Base-by-base conservation (phyloP, 768 basidiomycete genomes). In the Pleurotus platypus region DNA sequence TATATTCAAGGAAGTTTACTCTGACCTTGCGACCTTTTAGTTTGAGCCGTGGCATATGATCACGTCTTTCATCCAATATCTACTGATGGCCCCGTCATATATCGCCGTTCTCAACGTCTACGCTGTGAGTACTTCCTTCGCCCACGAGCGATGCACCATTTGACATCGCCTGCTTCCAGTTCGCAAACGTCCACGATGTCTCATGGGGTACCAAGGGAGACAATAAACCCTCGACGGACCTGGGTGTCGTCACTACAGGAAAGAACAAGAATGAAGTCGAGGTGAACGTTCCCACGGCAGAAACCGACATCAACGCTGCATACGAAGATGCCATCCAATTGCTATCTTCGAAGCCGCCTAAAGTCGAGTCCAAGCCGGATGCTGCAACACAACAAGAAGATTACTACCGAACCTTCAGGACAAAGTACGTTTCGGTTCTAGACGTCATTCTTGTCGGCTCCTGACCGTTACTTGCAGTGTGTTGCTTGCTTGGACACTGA, bases 21-120 rank as follows among this genome's bases (percentile, higher is more conserved):
- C 48, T 15, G 18, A 49, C 54, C 24, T 26, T 26, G 20, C 54
- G 45, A 5, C 13, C 15, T 9, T 9, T 22, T 42, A 96, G 86
- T 86, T 97, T 63, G 94, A 98, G 63, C 96, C 96, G 2, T 97
- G 94, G 93, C 97, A 99, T 69, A 91, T 99, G 93, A 78, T 99
- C 65, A 98, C 97, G 0, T 92, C 90, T 4, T 95, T 98, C 73
- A 24, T 94, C n/a, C 96, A 94, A 68, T 96, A 95, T 66, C 69
- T 90, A 20, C 80, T 97, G 59, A 85, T 98, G 78, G 91, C 94
- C 0, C 96, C 96, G 2, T 93, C 93, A 0, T 98, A 95, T 64
- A 96, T 96, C 67, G 83, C 88, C 55, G 91, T 98, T 11, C 79
- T 98, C 55, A 96, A 96, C 68, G 93, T 96, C 61, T 94, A 95